Base-by-base conservation (phyloP, 2,329 filamentous ascomycete species). In the Sporothrix pseudoabietina region DNA sequence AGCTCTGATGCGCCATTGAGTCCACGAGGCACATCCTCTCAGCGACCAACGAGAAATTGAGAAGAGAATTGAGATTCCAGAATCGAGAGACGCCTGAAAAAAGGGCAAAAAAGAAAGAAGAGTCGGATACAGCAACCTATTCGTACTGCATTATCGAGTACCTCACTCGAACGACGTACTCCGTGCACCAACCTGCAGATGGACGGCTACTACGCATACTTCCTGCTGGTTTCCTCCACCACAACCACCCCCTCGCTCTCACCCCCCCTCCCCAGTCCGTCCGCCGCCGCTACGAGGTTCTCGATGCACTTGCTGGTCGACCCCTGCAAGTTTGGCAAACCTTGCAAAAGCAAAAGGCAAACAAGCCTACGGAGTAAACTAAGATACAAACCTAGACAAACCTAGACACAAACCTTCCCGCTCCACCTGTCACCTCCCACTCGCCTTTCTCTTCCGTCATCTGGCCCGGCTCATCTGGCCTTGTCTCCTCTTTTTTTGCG, bases 361-460 rank as follows among this genome's bases (percentile, higher is more conserved):
- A 52, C 4, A 32, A n/a, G n/a, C 47, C 47, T 52, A 52, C 26
- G 26, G 2, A 1, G 26, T 26, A 26, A 1, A 26, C 44, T 16
- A 49, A 49, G 44, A 49, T 49, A 16, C 44, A 49, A 49, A 49
- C 44, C 4, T 49, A 49, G 44, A 55, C n/a, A 55, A 55, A 55
- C 22, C 52, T 35, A 26, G 44, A 49, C 44, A 14, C 35, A 65
- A 39, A 65, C 52, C 49, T 44, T 9, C n/a, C 39, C 52, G 39
- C 54, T 71, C 69, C 57, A 63, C 44, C 69, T 71, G 55, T 52
- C 69, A 71, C 44, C n/a, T 57, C 41, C 10, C 44, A 63, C 32
- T 71, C 57, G 30, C 41, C 44, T 65, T 71, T 47, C 22, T 16
- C 66, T 71, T 71, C 69, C 59, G 57, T 72, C 57, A 65, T 63